These are phyloP conservation scores for Echeveria elegans DNA, from an alignment of 164 flowering plant species.

Conservation along the genomic window DNA sequence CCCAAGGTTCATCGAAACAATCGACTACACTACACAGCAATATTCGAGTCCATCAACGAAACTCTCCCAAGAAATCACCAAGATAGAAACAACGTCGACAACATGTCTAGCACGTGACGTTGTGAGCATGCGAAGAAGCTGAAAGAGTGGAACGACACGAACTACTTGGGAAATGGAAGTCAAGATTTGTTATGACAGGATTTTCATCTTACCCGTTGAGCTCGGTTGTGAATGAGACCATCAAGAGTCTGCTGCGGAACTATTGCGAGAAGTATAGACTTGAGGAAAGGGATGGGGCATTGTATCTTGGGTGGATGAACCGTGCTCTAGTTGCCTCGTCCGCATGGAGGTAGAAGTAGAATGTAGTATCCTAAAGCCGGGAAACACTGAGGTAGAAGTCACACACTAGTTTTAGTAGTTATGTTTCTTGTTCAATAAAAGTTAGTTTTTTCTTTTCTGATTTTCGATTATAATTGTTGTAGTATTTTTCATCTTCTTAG, in stretches of 20 bases:
- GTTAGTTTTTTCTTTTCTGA: too few relatives aligned
- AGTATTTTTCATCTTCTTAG: too few relatives aligned
- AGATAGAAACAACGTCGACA: constrained; percentile 65
- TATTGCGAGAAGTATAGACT: constrained; percentile 46
- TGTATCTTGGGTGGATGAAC: constrained; percentile 72
- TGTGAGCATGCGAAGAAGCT: constrained; percentile 75
- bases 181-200: constrained; percentile 61
- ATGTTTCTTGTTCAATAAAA: too few relatives aligned
- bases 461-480: too few relatives aligned
- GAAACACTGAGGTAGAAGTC: too few relatives aligned
- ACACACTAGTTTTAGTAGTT: too few relatives aligned
- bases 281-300: constrained; percentile 55
- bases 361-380: too few relatives aligned
- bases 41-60: constrained; percentile 73
- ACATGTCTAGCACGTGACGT: constrained; percentile 74
- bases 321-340: constrained; percentile 44
- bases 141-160: constrained; percentile 79
- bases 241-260: constrained; percentile 36
- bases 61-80: constrained; percentile 52
- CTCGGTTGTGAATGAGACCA: constrained; percentile 48
- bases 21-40: constrained; percentile 45
- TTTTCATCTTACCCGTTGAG: constrained; percentile 60
- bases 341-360: constrained; percentile 43
- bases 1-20: constrained; percentile 50
- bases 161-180: constrained; percentile 55